Conservation (phyloP, 1,284 basidiomycete genomes). For the Tremellales sp. region DNA sequence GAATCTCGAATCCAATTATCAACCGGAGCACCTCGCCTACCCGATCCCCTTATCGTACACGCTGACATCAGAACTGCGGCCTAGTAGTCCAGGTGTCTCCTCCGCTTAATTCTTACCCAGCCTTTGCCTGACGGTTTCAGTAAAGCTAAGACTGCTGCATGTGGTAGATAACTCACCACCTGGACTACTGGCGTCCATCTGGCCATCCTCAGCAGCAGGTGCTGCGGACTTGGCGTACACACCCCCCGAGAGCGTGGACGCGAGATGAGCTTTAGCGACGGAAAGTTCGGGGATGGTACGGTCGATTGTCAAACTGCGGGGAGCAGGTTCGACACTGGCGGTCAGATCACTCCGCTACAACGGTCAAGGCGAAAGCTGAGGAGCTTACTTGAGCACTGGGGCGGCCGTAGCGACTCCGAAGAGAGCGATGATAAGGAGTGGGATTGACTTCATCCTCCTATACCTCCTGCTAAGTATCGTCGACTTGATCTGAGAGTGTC, state of each 20-base stretch:
- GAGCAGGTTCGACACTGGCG: neutral
- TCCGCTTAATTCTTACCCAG: neutral
- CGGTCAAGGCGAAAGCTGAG: too few relatives aligned
- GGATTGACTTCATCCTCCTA: neutral
- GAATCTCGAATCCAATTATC: too few relatives aligned
- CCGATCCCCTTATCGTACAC: too few relatives aligned
- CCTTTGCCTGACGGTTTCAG: neutral
- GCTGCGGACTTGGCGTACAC: neutral
- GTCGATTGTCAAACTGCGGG: neutral
- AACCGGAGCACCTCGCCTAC: too few relatives aligned
- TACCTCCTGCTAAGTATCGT: too few relatives aligned
- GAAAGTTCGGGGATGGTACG: neutral
- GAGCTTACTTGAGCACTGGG: neutral
- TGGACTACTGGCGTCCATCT: neutral
- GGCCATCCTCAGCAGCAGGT: neutral
- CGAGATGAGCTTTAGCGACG: neutral
- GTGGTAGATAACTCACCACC: neutral
- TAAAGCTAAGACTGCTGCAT: neutral
- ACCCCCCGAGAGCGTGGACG: neutral
- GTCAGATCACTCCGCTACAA: neutral
- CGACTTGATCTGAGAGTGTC: too few relatives aligned
- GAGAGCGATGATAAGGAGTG: neutral
- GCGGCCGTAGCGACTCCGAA: neutral
- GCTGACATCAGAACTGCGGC: too few relatives aligned
- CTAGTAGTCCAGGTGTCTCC: neutral